These are phyloP conservation scores for Filobasidium floriforme DNA, from an alignment of 768 basidiomycete genomes.

Conservation along the genomic window DNA sequence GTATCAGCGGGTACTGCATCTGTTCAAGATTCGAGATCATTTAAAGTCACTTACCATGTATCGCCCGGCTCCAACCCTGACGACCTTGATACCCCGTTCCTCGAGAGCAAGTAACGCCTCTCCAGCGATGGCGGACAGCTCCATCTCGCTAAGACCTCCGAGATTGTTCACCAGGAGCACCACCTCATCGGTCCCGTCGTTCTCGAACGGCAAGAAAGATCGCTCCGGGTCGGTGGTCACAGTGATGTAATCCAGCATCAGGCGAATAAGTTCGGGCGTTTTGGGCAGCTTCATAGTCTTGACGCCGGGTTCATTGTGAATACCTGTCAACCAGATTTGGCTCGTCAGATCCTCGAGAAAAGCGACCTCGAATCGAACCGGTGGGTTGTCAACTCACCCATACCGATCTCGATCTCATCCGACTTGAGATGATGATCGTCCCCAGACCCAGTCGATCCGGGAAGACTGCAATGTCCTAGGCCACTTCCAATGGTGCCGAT, in stretches of 20 bases:
- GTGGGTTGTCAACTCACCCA: too few relatives aligned
- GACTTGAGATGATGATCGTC: conserved; percentile 33
- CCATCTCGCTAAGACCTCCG: conserved; percentile 31
- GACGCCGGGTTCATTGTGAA: conserved; percentile 49
- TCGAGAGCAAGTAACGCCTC: conserved; percentile 36
- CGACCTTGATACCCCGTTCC: conserved; percentile 49
- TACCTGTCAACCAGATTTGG: too few relatives aligned
- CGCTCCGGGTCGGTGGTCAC: conserved; percentile 45
- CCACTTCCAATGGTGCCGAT: conserved; percentile 47
- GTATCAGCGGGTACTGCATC: neutral
- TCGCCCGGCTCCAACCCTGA: conserved; percentile 4
- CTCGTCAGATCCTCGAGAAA: too few relatives aligned
- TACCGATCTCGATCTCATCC: conserved; percentile 46
- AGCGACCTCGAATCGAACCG: too few relatives aligned
- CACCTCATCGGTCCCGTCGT: conserved; percentile 53
- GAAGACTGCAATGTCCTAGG: conserved; percentile 44
- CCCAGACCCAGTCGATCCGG: neutral
- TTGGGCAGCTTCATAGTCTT: conserved; percentile 38
- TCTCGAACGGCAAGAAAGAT: conserved; percentile 45
- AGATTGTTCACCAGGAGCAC: conserved; percentile 15
- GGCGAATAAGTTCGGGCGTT: conserved; percentile 40
- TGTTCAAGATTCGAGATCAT: neutral
- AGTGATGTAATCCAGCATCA: conserved; percentile 43
- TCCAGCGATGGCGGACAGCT: conserved; percentile 30
- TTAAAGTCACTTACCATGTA: conserved; percentile 13